Base-by-base conservation (phyloP, 176 grass and related monocot species). In the Eragrostis curvula region DNA sequence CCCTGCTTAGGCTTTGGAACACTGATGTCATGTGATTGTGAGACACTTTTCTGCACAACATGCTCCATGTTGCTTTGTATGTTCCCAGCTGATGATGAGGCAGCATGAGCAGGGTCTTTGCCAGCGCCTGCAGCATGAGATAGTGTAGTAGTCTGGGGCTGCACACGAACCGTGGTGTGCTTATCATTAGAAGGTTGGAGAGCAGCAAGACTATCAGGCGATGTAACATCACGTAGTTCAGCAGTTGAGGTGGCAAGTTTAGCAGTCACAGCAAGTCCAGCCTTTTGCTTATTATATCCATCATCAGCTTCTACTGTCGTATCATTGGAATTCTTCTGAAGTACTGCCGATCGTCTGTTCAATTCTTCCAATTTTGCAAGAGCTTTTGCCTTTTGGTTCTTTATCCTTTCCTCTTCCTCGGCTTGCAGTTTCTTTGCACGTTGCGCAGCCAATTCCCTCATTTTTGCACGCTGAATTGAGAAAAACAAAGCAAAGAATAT, bases 371-470 rank as follows among this genome's bases (percentile, higher is more conserved):
- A 84, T 70, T 99, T 99, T 12, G 83, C 89, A 60, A 94, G 89
- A 82, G 93, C 96, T 91, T 99, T 99, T 79, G 91, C 93, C 70
- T 79, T 99, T 86, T 96, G 96, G 66, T 93, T 87, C 53, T 86
- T 92, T 80, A 68, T 92, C 49, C 91, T 88, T 75, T 99, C 93
- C 60, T 99, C 93, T 81, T 99, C 96, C 82, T 99, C 93, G 69
- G 78, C 72, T 88, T 99, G 89, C 66, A 96, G 67, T 43, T 94
- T 89, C 73, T 91, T 96, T 62, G 87, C 96, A 68, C 96, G 88
- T 41, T 99, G 93, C 77, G 84, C 91, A 80, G 96, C 96, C 77
- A 95, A 87, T 83, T 96, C 96, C 81, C 86, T 94, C 75, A 99
- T 77, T 82, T 93, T 91, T 73, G 81, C 67, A 80, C 91, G 90